Conservation (phyloP, 495 filamentous ascomycete genomes). For the Staphylotrichum tortipilum region DNA sequence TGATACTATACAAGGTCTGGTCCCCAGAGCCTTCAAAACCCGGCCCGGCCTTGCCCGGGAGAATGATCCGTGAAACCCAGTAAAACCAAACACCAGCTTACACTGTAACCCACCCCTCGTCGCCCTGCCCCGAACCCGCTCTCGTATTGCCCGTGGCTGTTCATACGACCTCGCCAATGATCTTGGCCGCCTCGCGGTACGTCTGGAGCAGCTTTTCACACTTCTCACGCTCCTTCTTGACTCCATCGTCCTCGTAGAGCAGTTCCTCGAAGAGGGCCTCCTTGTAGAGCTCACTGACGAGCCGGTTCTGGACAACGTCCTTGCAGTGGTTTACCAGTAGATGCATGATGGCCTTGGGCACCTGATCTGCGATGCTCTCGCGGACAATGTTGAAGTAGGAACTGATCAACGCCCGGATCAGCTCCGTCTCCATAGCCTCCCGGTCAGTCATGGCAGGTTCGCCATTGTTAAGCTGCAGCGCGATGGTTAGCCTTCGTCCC, state of each 20-base stretch:
- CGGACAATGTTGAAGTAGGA: conserved; percentile 99
- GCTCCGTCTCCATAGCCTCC: conserved; percentile 92
- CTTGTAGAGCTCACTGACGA: conserved; percentile 92
- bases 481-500: conserved; percentile 21
- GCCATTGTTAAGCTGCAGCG: conserved; percentile 35
- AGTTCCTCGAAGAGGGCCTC: conserved; percentile 89
- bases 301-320: conserved; percentile 90
- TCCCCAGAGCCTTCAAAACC: background rate
- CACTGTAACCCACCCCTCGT: too few species aligned
- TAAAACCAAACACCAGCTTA: background rate
- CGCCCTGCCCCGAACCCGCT: too few species aligned
- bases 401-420: conserved; percentile 90
- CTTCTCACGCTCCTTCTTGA: conserved; percentile 96
- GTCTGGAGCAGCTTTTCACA: conserved; percentile 90
- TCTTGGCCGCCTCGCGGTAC: conserved; percentile 94
- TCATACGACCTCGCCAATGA: conserved; percentile 91
- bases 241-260: conserved; percentile 92
- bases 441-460: conserved; percentile 88
- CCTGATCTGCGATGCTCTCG: conserved; percentile 94
- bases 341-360: conserved; percentile 98
- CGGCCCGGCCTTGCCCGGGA: background rate
- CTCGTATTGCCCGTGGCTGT: background rate
- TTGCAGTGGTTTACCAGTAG: conserved; percentile 96
- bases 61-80: background rate
- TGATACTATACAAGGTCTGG: conserved; percentile 1